Evolutionary conservation across 2,329 filamentous ascomycete genomes (phyloP).

Genomic region (Pseudocercospora fuligena): DNA sequence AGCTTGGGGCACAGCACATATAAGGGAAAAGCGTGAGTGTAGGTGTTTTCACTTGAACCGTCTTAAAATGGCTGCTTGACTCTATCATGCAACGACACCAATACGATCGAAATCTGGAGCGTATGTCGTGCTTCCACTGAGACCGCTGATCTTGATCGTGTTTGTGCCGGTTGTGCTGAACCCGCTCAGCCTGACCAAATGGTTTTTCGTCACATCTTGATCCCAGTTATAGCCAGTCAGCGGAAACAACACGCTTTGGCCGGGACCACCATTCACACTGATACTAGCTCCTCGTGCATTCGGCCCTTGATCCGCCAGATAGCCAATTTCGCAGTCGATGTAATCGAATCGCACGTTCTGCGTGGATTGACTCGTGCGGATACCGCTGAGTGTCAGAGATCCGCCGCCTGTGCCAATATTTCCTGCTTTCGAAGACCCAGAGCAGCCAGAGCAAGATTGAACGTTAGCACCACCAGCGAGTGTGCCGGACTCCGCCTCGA

Average conservation of each 20-base stretch:
- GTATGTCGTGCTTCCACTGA: conserved; percentile 29
- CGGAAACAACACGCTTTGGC: conserved; percentile 46
- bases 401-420: conserved; percentile 33
- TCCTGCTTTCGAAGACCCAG: conserved; percentile 42
- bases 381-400: conserved; percentile 36
- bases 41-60: too few species aligned
- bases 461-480: conserved; percentile 39
- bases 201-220: conserved; percentile 35
- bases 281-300: conserved; percentile 46
- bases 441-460: conserved; percentile 41
- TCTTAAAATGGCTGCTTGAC: too few species aligned
- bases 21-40: not conserved
- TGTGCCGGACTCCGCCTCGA: conserved; percentile 40
- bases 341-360: conserved; percentile 47
- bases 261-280: conserved; percentile 44
- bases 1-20: not conserved
- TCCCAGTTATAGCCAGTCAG: conserved; percentile 49
- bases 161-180: conserved; percentile 34
- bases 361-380: conserved; percentile 37
- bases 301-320: conserved; percentile 33
- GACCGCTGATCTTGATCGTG: conserved; percentile 34
- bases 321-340: conserved; percentile 48
- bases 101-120: conserved; percentile 39
- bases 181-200: conserved; percentile 34
- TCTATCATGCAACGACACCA: conserved; percentile 25